These are phyloP conservation scores for Rubia balearica DNA, from an alignment of 305 asterid species.

Conservation along the genomic window DNA sequence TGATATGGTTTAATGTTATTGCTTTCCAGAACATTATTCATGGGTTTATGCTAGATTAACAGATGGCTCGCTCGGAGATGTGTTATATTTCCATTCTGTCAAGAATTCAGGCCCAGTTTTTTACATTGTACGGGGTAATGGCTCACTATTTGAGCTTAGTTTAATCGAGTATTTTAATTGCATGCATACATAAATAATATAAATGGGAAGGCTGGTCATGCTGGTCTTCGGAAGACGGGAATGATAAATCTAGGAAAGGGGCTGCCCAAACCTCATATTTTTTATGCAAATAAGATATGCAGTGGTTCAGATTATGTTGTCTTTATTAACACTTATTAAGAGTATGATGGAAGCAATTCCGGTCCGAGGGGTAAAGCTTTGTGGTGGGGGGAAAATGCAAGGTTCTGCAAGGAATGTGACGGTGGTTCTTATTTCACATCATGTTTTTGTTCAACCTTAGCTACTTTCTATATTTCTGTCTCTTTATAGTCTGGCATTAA, in stretches of 20 bases:
- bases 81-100: slow-evolving; percentile 82
- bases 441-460: not conserved
- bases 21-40: not conserved
- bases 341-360: slow-evolving; percentile 95
- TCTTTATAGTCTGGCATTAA: not conserved
- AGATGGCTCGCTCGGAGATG: slow-evolving; percentile 50
- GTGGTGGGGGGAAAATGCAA: slow-evolving; percentile 93
- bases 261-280: slow-evolving; percentile 90
- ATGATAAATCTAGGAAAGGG: slow-evolving; percentile 94
- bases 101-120: slow-evolving; percentile 67
- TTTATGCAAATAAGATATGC: slow-evolving; percentile 96
- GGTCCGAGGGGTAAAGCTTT: slow-evolving; percentile 92
- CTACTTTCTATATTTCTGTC: not conserved
- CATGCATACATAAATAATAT: slow-evolving; percentile 72
- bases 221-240: slow-evolving; percentile 73
- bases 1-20: not conserved
- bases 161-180: not conserved
- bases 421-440: slow-evolving; percentile 31
- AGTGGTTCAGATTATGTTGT: slow-evolving; percentile 93
- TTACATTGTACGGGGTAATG: slow-evolving; percentile 77
- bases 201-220: slow-evolving; percentile 84
- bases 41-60: not conserved
- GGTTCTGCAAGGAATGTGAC: slow-evolving; percentile 85
- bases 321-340: slow-evolving; percentile 83
- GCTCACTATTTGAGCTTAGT: slow-evolving; percentile 1